Base-by-base conservation (phyloP, 768 basidiomycete genomes). In the Pulveroboletus sp. region DNA sequence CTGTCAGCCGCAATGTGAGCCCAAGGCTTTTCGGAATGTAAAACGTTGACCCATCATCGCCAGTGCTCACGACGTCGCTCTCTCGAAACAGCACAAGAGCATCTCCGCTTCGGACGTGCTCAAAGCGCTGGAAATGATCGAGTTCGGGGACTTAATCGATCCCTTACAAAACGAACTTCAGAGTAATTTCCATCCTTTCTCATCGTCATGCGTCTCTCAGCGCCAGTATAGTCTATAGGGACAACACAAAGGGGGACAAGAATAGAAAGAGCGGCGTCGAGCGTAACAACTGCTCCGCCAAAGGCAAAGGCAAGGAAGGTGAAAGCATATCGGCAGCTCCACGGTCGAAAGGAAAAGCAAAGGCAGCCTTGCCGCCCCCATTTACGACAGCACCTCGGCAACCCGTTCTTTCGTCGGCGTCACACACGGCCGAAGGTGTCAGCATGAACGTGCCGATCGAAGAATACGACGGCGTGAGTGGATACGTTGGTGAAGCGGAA, bases 101-200 rank as follows among this genome's bases (percentile, higher is more conserved):
- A 87, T 94, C 36, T 86, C 90, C 6, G 90, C 91, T 0, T 83
- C 91, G 0, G 93, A 95, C 62, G 90, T 96, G 0, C 79, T 94
- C 53, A 89, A 86, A 62, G 93, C 89, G 0, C 76, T 93, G 9
- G 89, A 92, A 61, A 71, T 80, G 47, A 77, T 90, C 30, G 85
- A 90, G 55, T 84, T 92, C 50, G 79, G 80, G 2, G 87, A 90
- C 61, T 70, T 90, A 36, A 77, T 82, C 0, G 77, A 80, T 29
- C 70, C 72, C 36, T 72, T 90, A 4, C 81, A 85, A 52, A 68
- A 60, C 0, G 89, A 92, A 62, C 76, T 92, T 9, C 70, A 76
- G 50, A 69, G 90, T 85, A 49, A 54, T n/a, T 20, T 17, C 24
- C 12, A 31, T 11, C 29, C 24, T 10, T 49, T 32, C n/a, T 51